phyloP scores from a whole-genome alignment of 768 basidiomycete species.

The Tylopilus felleus region DNA sequence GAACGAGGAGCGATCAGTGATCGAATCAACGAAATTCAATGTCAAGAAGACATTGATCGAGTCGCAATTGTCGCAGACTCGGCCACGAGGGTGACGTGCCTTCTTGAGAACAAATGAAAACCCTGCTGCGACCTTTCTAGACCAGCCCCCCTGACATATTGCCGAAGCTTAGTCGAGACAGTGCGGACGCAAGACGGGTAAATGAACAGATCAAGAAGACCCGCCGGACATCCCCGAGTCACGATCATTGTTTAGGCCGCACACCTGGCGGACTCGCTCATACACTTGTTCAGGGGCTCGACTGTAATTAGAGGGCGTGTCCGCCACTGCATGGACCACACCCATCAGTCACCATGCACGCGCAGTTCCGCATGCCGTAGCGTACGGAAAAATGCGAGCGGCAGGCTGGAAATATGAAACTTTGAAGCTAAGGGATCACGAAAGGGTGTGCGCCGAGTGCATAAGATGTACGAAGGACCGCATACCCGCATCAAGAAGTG shows the following conservation, averaged over 20 bases:
- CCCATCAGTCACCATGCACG: conserved; percentile 31
- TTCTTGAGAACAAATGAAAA: conserved; percentile 12
- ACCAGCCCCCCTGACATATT: conserved; percentile 5
- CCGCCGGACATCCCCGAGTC: conserved; percentile 21
- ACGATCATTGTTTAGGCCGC: conserved; percentile 15
- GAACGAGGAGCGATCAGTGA: conserved; percentile 2
- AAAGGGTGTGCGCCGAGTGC: conserved; percentile 4
- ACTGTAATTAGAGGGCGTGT: conserved; percentile 17
- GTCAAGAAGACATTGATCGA: conserved; percentile 11
- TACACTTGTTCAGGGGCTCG: conserved; percentile 8
- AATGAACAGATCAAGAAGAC: conserved; percentile 18
- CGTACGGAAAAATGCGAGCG: conserved; percentile 23
- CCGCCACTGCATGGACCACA: conserved; percentile 21
- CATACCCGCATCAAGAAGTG: conserved; percentile 14
- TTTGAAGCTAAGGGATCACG: conserved; percentile 9
- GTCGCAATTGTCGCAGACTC: conserved; percentile 2
- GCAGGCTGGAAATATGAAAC: conserved; percentile 17
- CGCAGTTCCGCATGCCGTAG: conserved; percentile 26
- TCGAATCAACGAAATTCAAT: conserved; percentile 7
- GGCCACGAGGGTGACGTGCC: conserved; percentile 22
- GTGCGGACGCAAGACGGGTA: conserved; percentile 21
- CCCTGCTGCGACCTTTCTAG: conserved; percentile 14
- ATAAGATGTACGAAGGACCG: conserved; percentile 5
- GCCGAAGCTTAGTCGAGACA: conserved; percentile 13
- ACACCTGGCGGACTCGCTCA: conserved; percentile 17